Evolutionary conservation across 371 early-diverging fungal genomes (phyloP).

Genomic region (Mucor plumbeus): DNA sequence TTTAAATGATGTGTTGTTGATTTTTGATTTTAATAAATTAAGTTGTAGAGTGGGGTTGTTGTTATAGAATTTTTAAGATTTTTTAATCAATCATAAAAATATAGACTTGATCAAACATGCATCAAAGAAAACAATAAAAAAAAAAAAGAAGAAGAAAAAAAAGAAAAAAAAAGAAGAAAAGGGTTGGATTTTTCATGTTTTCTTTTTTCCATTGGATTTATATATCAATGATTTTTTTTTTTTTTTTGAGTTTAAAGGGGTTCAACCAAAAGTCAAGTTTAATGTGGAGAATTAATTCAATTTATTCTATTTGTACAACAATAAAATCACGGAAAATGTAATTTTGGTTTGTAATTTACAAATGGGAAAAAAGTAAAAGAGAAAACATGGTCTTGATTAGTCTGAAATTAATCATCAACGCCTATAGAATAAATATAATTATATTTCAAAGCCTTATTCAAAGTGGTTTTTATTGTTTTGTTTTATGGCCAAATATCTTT

Average conservation of each 20-base stretch:
- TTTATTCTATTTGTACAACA: neutral
- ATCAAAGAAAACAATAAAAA: neutral
- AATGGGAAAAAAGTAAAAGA: neutral
- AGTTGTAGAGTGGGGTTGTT: conserved; percentile 16
- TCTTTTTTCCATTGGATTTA: neutral
- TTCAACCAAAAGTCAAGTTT: neutral
- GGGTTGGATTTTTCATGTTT: neutral
- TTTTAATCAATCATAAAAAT: conserved; percentile 5
- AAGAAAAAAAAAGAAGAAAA: neutral
- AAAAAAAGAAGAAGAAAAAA: conserved; percentile 6
- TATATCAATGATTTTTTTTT: neutral
- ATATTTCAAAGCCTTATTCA: neutral
- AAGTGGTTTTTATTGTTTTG: neutral
- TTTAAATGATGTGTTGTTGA: no score
- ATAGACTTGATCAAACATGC: neutral
- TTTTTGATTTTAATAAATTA: neutral
- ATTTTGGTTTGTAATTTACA: neutral
- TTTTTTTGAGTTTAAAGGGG: neutral
- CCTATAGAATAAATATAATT: neutral
- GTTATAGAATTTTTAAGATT: neutral
- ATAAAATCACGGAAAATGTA: neutral
- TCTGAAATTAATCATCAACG: neutral
- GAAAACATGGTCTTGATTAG: conserved; percentile 8
- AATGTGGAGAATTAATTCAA: conserved; percentile 1
- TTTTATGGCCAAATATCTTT: no score